These are phyloP conservation scores for Borealophlyctis nickersoniae DNA, from an alignment of 192 early-diverging fungal species.

Conservation along the genomic window DNA sequence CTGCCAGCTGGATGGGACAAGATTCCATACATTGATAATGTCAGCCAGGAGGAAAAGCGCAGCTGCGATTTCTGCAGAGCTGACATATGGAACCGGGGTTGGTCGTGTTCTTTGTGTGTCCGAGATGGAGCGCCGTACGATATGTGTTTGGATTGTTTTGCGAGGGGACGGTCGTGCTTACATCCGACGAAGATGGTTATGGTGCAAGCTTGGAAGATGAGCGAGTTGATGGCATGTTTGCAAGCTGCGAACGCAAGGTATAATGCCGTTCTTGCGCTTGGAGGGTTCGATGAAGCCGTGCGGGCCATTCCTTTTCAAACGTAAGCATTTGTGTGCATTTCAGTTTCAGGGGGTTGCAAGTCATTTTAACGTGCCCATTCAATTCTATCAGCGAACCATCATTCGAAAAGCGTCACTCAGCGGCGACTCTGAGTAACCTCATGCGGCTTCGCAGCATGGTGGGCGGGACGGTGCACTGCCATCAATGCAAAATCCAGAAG, in stretches of 20 bases:
- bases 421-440: no score
- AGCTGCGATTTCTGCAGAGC: conserved; percentile 28
- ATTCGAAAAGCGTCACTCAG: no score
- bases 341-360: no score
- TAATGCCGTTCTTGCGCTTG: no score
- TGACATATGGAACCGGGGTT: conserved; percentile 34
- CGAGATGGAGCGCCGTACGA: conserved; percentile 9
- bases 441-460: no score
- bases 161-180: conserved; percentile 19
- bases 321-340: no score
- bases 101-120: conserved; percentile 19
- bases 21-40: neutral
- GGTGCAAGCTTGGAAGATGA: neutral
- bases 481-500: neutral
- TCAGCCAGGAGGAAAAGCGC: neutral
- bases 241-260: no score
- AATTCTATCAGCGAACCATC: no score
- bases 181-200: conserved; percentile 3
- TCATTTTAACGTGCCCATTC: no score
- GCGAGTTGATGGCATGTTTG: neutral
- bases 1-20: neutral
- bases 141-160: conserved; percentile 24
- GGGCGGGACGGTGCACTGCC: neutral
- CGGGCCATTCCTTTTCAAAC: no score
- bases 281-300: no score